Evolutionary conservation across 345 rosid species (phyloP), one percentile per base, ranked within the genome.

Genomic region (Sisymbrium irio): DNA sequence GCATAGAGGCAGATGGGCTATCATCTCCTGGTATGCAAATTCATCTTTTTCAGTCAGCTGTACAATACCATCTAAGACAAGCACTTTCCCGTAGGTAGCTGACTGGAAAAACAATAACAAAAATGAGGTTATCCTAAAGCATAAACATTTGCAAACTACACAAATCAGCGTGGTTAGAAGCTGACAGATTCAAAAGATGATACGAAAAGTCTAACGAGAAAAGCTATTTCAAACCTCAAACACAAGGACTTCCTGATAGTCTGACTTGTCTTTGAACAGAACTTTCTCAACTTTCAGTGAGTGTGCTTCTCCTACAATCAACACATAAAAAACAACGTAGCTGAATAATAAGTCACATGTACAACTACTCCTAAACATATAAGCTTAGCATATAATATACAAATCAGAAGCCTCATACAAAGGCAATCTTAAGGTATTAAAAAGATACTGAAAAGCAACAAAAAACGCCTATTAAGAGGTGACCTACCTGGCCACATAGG

Each of bases 1-100:
- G 79, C 99, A 95, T 33, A 95, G 88, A 50, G 99, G 98, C 70
- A 95, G 91, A 83, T 95, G 99, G 40, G 93, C 82, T 63, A 95
- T 95, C 99, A 95, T 95, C 87, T 95, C 99, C 82, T 95, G 99
- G 82, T 95, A 92, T 37, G 97, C 99, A 79, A 82, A 92, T 82
- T 90, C 98, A 83, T 95, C 98, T 78, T 86, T 95, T 85, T 95
- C 97, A 9, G 98, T 95, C 83, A 95, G 79, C 79, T 95, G 98
- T 70, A 95, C 84, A 49, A 95, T 85, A 44, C 99, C 97, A 80
- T 95, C 99, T 65, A 95, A 92, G 78, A 95, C 99, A 75, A 95
- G 99, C 78, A 95, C 99, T 76, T 86, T 95, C 37, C 99, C 99
- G 58, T 95, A 92, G 36, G 87, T 58, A 36, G 83, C 78, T 65